These are phyloP conservation scores for Dioszegia hungarica DNA, from an alignment of 768 basidiomycete species.

Conservation along the genomic window DNA sequence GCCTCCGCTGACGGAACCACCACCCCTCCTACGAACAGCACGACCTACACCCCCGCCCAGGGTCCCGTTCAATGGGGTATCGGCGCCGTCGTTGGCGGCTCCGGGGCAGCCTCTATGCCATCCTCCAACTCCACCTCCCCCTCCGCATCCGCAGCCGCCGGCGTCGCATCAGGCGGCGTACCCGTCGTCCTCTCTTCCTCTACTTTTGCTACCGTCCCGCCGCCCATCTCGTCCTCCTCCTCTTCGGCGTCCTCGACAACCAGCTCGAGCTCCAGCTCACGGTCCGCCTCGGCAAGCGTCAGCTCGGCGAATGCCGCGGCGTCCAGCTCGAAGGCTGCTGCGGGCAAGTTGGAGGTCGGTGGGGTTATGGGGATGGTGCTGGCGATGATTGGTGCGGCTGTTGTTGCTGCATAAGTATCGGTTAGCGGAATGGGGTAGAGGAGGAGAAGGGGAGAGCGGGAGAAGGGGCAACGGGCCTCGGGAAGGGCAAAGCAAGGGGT, in stretches of 20 bases:
- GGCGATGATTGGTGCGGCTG: neutral
- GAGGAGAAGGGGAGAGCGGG: no score
- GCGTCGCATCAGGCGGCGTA: constrained; percentile 2
- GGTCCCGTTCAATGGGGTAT: constrained; percentile 6
- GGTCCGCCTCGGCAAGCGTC: neutral
- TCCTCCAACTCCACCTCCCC: constrained; percentile 1
- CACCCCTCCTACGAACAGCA: neutral
- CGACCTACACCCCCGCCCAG: neutral
- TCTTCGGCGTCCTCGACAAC: neutral
- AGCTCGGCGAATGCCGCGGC: neutral
- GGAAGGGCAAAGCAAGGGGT: no score
- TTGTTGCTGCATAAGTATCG: neutral
- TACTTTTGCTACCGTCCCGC: neutral
- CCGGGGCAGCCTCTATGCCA: neutral
- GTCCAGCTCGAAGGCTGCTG: constrained; percentile 6
- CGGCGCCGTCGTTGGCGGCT: neutral
- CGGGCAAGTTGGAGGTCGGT: constrained; percentile 4
- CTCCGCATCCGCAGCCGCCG: neutral
- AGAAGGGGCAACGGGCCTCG: no score
- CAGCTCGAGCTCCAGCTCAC: neutral
- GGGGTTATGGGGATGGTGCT: neutral
- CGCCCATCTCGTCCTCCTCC: neutral
- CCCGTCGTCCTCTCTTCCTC: neutral
- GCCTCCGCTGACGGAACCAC: constrained; percentile 4
- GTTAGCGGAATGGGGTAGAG: no score